Conservation (phyloP, 1,284 basidiomycete genomes). For the Bondarzewia mesenterica region DNA sequence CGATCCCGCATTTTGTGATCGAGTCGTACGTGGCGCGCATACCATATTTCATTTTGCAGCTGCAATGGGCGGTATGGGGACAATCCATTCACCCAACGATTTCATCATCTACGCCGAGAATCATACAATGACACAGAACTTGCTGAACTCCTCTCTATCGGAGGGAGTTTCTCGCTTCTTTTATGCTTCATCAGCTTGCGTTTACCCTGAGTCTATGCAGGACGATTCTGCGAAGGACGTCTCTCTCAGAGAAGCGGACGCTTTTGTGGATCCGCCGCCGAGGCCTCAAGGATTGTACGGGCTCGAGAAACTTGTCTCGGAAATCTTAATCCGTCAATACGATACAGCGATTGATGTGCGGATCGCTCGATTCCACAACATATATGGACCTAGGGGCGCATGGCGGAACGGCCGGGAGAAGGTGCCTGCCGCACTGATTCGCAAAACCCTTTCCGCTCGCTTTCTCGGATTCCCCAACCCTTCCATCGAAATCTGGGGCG, state of each 20-base stretch:
- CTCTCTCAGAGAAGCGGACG: conserved; percentile 38
- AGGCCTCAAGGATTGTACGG: conserved; percentile 50
- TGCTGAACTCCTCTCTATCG: conserved; percentile 31
- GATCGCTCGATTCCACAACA: conserved; percentile 52
- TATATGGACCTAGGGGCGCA: conserved; percentile 45
- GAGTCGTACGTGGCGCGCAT: conserved; percentile 29
- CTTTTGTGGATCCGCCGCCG: conserved; percentile 28
- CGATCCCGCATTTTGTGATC: conserved; percentile 30
- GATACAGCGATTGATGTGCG: conserved; percentile 28
- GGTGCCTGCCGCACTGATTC: conserved; percentile 47
- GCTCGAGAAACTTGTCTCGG: conserved; percentile 47
- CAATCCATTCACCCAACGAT: conserved; percentile 45
- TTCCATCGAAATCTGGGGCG: conserved; percentile 48
- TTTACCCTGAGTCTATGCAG: conserved; percentile 44
- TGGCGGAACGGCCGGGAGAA: conserved; percentile 52
- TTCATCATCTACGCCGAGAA: conserved; percentile 41
- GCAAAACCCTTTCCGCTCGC: conserved; percentile 37
- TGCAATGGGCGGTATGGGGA: conserved; percentile 56
- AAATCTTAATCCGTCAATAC: conserved; percentile 33
- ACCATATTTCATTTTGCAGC: conserved; percentile 50
- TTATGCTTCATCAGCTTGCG: conserved; percentile 52
- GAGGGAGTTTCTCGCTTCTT: conserved; percentile 37
- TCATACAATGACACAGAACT: conserved; percentile 38
- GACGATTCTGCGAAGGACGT: conserved; percentile 23
- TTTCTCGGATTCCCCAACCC: conserved; percentile 11